Evolutionary conservation across 345 rosid genomes (phyloP).

Genomic region (Salix arbutifolia): DNA sequence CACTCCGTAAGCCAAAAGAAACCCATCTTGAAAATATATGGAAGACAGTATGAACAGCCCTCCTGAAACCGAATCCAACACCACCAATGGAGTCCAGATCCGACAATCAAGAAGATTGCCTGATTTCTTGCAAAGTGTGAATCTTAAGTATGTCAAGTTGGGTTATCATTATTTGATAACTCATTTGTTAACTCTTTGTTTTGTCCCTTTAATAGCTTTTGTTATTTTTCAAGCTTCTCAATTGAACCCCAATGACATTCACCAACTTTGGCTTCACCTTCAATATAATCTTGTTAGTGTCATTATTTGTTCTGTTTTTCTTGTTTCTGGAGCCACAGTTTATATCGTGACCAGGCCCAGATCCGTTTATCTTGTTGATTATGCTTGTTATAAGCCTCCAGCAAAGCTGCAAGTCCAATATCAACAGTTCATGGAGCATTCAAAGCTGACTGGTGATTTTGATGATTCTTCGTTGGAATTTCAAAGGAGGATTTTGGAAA

Average conservation of each 20-base stretch:
- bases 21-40: not conserved
- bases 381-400: conserved; percentile 76
- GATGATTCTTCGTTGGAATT: conserved; percentile 78
- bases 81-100: conserved; percentile 52
- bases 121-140: conserved; percentile 82
- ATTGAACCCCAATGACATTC: conserved; percentile 54
- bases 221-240: conserved; percentile 51
- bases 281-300: conserved; percentile 72
- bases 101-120: conserved; percentile 56
- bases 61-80: not conserved
- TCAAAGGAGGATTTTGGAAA: conserved; percentile 71
- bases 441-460: conserved; percentile 60
- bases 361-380: conserved; percentile 71
- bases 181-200: conserved; percentile 62
- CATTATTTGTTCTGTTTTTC: conserved; percentile 54
- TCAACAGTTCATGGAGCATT: conserved; percentile 74
- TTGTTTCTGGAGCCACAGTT: conserved; percentile 63
- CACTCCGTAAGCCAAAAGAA: not conserved
- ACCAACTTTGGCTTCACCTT: conserved; percentile 77
- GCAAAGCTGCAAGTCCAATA: conserved; percentile 44
- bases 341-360: conserved; percentile 82
- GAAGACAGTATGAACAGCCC: not conserved
- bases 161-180: conserved; percentile 80
- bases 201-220: conserved; percentile 67
- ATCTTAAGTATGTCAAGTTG: conserved; percentile 76